Evolutionary conservation across 2,329 filamentous ascomycete genomes (phyloP).

Genomic region (Coleophoma eucalyptorum): DNA sequence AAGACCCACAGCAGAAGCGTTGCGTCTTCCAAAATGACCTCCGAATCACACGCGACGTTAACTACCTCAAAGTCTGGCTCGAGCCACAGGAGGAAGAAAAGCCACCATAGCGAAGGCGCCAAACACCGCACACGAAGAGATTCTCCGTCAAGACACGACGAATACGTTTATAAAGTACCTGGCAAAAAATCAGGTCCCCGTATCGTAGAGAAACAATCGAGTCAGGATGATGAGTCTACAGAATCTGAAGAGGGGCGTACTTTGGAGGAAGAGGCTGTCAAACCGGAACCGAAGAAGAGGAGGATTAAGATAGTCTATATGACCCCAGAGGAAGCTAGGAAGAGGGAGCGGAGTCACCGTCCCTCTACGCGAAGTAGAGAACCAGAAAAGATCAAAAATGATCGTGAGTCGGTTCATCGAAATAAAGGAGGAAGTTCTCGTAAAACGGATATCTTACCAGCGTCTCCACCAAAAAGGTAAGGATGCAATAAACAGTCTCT

Average conservation of each 20-base stretch:
- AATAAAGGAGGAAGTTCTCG: constrained; percentile 14
- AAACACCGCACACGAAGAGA: constrained; percentile 15
- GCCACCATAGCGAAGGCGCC: constrained; percentile 13
- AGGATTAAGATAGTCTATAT: constrained; percentile 22
- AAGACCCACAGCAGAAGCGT: constrained; percentile 9
- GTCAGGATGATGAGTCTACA: constrained; percentile 16
- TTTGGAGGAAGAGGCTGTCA: constrained; percentile 6
- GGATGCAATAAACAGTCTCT: background rate
- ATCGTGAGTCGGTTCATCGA: constrained; percentile 11
- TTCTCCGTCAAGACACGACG: constrained; percentile 12
- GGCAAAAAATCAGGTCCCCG: constrained; percentile 7
- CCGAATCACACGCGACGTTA: constrained; percentile 20
- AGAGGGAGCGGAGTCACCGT: constrained; percentile 1
- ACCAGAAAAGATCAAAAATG: constrained; percentile 4
- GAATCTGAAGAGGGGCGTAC: constrained; percentile 12
- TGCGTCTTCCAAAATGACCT: constrained; percentile 16
- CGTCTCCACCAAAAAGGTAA: constrained; percentile 21
- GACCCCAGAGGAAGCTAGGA: constrained; percentile 14
- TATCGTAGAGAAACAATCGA: constrained; percentile 13
- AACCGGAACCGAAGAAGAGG: constrained; percentile 14
- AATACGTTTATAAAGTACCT: constrained; percentile 18
- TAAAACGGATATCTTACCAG: constrained; percentile 4
- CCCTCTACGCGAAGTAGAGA: constrained; percentile 3
- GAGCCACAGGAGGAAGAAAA: constrained; percentile 17
- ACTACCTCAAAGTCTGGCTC: constrained; percentile 13